Evolutionary conservation across 306 rosid genomes (phyloP), one percentile per base, ranked within the genome.

Genomic region (Citrullus mucosospermus): DNA sequence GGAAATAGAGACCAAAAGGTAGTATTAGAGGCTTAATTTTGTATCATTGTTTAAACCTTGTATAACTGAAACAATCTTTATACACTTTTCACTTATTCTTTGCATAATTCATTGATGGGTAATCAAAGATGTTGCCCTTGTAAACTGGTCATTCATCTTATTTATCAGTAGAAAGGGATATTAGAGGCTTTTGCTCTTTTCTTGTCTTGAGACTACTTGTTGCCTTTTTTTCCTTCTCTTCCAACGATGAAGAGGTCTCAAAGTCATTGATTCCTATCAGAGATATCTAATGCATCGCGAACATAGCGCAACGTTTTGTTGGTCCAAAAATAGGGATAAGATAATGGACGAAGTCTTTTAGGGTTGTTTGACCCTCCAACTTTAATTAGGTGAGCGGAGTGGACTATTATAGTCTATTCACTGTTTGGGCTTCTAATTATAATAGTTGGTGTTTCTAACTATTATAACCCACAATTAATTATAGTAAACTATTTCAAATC

Each of bases 21-120:
- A 58, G 78, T 65, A 61, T 56, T 85, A 36, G 81, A 85, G 58
- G 93, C 92, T 74, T 93, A 87, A 85, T 59, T 63, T 85, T 80
- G 57, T 39, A 36, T 25, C 61, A 15, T 7, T n/a, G 8, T 51
- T 39, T 58, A 55, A 66, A 56, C 34, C 51, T 18, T 56, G 65
- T 75, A 75, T 75, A 54, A 56, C 66, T 55, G 51, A n/a, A 25
- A 20, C 28, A 75, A 41, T 56, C 34, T 75, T 50, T 6, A 55
- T 55, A 36, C 51, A 53, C 18, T 75, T 14, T 55, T 55, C 30
- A 75, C 78, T 55, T 28, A 73, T 73, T 46, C 77, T 70, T 70
- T 25, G 20, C 57, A 44, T n/a, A 25, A 46, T 25, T 73, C 43
- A 13, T 75, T 36, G 65, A 53, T 75, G 32, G 36, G 62, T 55